Base-by-base conservation (phyloP, 192 early-diverging fungal species). In the Podila epicladia region DNA sequence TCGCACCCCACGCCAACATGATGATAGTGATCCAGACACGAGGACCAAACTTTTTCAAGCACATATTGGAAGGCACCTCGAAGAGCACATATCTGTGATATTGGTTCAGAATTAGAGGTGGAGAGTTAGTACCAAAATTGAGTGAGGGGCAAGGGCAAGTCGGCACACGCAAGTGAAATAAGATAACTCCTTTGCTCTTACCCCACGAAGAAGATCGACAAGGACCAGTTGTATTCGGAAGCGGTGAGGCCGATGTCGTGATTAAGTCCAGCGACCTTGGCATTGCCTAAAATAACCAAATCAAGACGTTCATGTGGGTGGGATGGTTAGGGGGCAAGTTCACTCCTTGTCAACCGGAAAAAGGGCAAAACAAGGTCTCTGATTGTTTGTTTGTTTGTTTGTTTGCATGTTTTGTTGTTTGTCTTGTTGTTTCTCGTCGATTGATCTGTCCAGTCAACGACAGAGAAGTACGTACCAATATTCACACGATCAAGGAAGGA, bases 51-150 rank as follows among this genome's bases (percentile, higher is more conserved):
- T 62, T 77, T 68, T 92, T 93, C 29, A 93, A 77, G 57, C 91
- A 48, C 53, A 93, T 74, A 73, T 94, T 94, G 49, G 90, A 92
- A 9, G 93, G 93, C 15, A 94, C 82, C 73, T 94, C 93, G 74
- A 92, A 93, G 22, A 93, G 15, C 32, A 94, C 82, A 85, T 93
- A 88, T 45, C 89, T 83, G 49, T 11, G 26, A 48, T 24, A 45
- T 51, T 33, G 20, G 17, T 29, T 35, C 57, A 22, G 31, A 53
- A 45, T 22, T 4, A 58, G 15, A 12, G 28, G 57, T 20, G 28
- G 57, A 33, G 33, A 20, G 35, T n/a, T 17, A 38, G 35, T 9
- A 37, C 19, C 11, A 62, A 37, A 32, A n/a, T 70, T 64, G 32
- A 69, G 67, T 50, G 66, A 59, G 62, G 62, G 22, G 20, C 53